These are phyloP conservation scores for Senecio squalidus DNA, from an alignment of 140 eudicot species.

Conservation along the genomic window DNA sequence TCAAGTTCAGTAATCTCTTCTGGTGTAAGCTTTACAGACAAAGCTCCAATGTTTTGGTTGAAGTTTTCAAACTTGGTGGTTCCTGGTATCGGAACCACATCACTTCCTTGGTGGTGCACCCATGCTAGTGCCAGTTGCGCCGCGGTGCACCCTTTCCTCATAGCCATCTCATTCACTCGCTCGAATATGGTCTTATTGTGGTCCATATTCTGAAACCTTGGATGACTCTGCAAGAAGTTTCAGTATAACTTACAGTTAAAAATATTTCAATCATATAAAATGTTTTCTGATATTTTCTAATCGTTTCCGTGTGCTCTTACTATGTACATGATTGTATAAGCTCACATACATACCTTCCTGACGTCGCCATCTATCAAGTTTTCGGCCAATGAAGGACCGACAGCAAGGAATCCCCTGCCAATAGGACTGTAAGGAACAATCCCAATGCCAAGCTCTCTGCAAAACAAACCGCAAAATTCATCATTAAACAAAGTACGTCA, in stretches of 20 bases:
- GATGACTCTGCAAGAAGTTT: slow-evolving; percentile 14
- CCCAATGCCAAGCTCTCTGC: slow-evolving; percentile 56
- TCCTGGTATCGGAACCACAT: slow-evolving; percentile 48
- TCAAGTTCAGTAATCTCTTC: slow-evolving; percentile 40
- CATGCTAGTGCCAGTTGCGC: slow-evolving; percentile 47
- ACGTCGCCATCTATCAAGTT: slow-evolving; percentile 19
- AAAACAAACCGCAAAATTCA: not conserved
- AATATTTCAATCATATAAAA: too few species aligned
- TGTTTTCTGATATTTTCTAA: too few species aligned
- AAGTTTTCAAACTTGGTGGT: slow-evolving; percentile 48
- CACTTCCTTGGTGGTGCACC: slow-evolving; percentile 53
- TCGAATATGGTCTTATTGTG: slow-evolving; percentile 34
- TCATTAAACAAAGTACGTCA: not conserved
- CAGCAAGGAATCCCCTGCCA: slow-evolving; percentile 41
- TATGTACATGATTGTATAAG: not conserved
- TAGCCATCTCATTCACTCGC: slow-evolving; percentile 26
- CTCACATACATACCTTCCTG: slow-evolving; percentile 25
- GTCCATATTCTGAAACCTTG: slow-evolving; percentile 44
- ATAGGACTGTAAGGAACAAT: slow-evolving; percentile 50
- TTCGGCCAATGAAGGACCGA: slow-evolving; percentile 28
- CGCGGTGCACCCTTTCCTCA: slow-evolving; percentile 33
- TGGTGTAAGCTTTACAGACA: slow-evolving; percentile 34
- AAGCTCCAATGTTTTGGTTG: slow-evolving; percentile 39
- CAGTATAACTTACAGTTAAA: not conserved
- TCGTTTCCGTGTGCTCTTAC: not conserved